Conservation (phyloP, 1,284 basidiomycete genomes). For the Cystobasidiaceae sp. region DNA sequence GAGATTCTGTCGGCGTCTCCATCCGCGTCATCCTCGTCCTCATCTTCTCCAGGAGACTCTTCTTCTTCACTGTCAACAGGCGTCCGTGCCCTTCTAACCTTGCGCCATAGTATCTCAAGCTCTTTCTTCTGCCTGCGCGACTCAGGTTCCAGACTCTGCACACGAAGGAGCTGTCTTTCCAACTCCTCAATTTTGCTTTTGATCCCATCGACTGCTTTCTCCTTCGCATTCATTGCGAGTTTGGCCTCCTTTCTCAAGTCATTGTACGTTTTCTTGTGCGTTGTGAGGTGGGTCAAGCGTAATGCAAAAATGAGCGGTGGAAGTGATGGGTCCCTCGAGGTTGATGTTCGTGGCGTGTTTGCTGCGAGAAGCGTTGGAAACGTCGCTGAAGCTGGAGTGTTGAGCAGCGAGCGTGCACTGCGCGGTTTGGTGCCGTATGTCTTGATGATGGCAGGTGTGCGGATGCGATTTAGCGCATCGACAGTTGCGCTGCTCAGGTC, state of each 20-base stretch:
- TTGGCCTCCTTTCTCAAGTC: not conserved
- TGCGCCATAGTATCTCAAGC: not conserved
- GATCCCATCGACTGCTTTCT: not conserved
- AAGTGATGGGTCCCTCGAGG: no score
- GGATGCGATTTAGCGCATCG: not conserved
- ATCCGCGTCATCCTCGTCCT: not conserved
- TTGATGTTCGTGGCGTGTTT: no score
- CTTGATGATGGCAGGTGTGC: not conserved
- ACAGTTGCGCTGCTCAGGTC: no score
- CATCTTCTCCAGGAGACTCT: no score
- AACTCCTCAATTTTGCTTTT: not conserved
- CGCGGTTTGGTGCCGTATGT: not conserved
- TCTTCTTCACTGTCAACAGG: not conserved
- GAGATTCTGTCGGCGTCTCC: no score
- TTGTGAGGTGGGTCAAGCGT: conserved; percentile 1
- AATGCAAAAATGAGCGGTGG: not conserved
- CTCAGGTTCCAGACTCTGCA: not conserved
- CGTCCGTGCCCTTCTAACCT: not conserved
- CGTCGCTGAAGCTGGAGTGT: not conserved
- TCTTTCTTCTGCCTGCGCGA: not conserved
- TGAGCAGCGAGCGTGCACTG: not conserved
- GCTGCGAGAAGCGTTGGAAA: not conserved
- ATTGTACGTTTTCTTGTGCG: not conserved
- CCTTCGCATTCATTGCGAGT: not conserved
- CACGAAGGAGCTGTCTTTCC: no score